Conservation (phyloP, 768 basidiomycete genomes). For the Trametes elegans region DNA sequence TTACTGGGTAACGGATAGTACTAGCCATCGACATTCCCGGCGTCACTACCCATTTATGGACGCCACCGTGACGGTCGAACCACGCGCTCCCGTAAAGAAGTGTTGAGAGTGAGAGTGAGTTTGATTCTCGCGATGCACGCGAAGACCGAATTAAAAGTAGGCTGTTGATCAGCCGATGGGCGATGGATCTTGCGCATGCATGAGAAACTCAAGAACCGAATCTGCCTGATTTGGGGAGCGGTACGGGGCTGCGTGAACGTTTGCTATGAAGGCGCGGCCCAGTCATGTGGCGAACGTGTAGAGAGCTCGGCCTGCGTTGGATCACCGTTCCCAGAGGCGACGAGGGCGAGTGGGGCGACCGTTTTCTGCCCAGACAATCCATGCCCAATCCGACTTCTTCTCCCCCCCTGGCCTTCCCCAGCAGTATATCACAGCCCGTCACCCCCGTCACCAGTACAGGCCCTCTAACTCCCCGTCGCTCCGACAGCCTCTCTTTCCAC, state of each 20-base stretch:
- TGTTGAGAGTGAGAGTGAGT: no score
- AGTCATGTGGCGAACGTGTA: constrained; percentile 12
- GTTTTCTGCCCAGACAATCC: not conserved
- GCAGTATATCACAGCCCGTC: not conserved
- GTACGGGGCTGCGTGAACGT: not conserved
- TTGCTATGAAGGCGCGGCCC: not conserved
- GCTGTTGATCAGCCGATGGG: not conserved
- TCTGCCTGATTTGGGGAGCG: not conserved
- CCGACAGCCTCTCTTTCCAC: no score
- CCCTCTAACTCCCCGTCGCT: not conserved
- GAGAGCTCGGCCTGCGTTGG: not conserved
- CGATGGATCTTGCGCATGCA: not conserved
- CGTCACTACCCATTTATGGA: no score
- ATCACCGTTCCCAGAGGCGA: not conserved
- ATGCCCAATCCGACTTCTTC: not conserved
- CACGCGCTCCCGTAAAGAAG: no score
- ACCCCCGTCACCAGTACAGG: not conserved
- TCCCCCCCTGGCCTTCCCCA: not conserved
- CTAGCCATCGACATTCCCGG: no score
- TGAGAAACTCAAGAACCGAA: constrained; percentile 8
- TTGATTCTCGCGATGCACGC: no score
- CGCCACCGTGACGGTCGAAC: no score
- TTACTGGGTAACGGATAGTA: no score
- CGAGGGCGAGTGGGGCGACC: no score
- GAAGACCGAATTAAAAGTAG: not conserved